phyloP scores from a whole-genome alignment of 176 grass and related monocot genomes.

The Pontederia crassipes region DNA sequence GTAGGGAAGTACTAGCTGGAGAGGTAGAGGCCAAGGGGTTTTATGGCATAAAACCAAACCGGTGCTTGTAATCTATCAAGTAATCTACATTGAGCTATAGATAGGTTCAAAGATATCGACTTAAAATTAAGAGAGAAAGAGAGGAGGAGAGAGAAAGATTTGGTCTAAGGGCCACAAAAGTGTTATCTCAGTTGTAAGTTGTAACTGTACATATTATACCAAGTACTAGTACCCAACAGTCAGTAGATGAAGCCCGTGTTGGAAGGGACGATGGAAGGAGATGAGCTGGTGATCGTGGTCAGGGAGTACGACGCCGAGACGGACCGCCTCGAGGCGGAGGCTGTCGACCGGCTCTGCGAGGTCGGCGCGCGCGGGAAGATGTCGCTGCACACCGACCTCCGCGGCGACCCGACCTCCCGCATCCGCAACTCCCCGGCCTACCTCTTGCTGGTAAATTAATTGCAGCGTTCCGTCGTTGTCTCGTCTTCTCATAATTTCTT shows the following conservation, averaged over 20 bases:
- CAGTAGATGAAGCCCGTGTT: background rate
- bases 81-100: too few species aligned
- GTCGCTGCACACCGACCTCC: constrained; percentile 69
- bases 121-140: too few species aligned
- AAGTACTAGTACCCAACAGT: background rate
- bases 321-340: constrained; percentile 41
- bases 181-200: background rate
- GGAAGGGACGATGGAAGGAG: background rate
- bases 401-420: constrained; percentile 69
- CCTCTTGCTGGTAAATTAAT: constrained; percentile 54
- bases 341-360: constrained; percentile 66
- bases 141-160: too few species aligned
- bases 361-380: constrained; percentile 40
- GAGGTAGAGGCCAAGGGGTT: background rate
- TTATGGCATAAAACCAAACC: background rate
- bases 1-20: background rate
- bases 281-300: constrained; percentile 8
- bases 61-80: background rate
- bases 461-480: too few species aligned
- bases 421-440: constrained; percentile 58
- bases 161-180: background rate
- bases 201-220: background rate
- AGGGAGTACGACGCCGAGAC: constrained; percentile 41
- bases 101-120: too few species aligned
- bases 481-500: background rate